A percentile compares a stretch with the other conserved stretches of the same genome.
Evolutionary conservation across 805 yeast species (phyloP).

Genomic region (Wilhelminamyces savonicus): DNA sequence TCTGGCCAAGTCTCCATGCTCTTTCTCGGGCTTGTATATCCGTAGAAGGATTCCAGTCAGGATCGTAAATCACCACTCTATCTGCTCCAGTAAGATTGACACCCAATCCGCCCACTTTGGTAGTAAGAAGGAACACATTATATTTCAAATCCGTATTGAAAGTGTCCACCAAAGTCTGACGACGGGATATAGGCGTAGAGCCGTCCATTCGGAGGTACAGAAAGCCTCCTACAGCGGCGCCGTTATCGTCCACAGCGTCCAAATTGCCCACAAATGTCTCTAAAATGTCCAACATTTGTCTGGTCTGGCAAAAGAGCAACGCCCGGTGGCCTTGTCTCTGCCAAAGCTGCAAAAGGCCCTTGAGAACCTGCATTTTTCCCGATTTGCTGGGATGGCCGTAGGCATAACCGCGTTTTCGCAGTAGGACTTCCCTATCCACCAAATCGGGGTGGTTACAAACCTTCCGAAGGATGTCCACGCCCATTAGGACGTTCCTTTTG

Average conservation of each 20-base stretch:
- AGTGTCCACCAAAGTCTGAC: slow-evolving; percentile 76
- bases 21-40: slow-evolving; percentile 95
- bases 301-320: slow-evolving; percentile 83
- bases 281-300: slow-evolving; percentile 87
- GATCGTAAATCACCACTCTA: slow-evolving; percentile 88
- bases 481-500: slow-evolving; percentile 74
- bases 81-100: slow-evolving; percentile 93
- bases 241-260: slow-evolving; percentile 15
- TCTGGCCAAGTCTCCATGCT: slow-evolving; percentile 97
- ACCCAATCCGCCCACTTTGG: slow-evolving; percentile 95
- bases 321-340: slow-evolving; percentile 68
- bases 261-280: slow-evolving; percentile 53
- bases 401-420: slow-evolving; percentile 24
- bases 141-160: slow-evolving; percentile 61
- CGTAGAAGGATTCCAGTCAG: slow-evolving; percentile 98
- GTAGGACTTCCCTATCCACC: slow-evolving; percentile 38
- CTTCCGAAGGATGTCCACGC: slow-evolving; percentile 84
- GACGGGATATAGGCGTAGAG: slow-evolving; percentile 65
- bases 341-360: slow-evolving; percentile 73
- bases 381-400: slow-evolving; percentile 60
- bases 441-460: slow-evolving; percentile 96
- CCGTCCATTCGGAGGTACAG: slow-evolving; percentile 90
- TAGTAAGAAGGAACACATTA: slow-evolving; percentile 74
- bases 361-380: slow-evolving; percentile 89
- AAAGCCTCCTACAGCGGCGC: slow-evolving; percentile 13